phyloP scores from a whole-genome alignment of 257 asterid species.

The Nicotiana tomentosiformis region DNA sequence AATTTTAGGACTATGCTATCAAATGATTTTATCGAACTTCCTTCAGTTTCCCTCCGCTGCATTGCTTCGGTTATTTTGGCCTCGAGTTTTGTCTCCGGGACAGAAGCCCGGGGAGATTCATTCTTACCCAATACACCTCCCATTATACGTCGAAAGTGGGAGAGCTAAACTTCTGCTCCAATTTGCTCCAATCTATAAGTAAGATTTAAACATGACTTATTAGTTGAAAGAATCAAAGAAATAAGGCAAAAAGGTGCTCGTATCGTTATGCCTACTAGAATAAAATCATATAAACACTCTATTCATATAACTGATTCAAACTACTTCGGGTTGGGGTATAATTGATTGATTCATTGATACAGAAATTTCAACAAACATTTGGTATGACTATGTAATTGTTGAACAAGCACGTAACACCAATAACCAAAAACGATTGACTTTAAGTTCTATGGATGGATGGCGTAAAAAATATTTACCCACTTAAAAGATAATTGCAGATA shows the following conservation, averaged over 20 bases:
- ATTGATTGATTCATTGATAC: background rate
- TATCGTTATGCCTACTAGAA: background rate
- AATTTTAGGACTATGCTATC: conserved; percentile 69
- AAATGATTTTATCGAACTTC: conserved; percentile 62
- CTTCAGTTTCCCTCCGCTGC: conserved; percentile 58
- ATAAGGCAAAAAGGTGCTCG: background rate
- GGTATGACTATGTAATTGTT: background rate
- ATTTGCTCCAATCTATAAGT: background rate
- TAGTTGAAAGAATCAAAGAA: background rate
- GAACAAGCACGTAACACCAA: background rate
- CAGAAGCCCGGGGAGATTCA: conserved; percentile 40
- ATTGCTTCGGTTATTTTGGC: conserved; percentile 58
- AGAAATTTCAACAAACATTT: background rate
- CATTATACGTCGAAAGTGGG: conserved; percentile 34
- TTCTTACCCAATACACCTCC: conserved; percentile 57
- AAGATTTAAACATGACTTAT: background rate
- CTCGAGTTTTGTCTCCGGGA: conserved; percentile 73
- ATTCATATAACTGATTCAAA: background rate
- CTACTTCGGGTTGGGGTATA: background rate
- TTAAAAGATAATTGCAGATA: no score
- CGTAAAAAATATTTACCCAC: no score
- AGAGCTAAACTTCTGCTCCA: background rate
- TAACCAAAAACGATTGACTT: background rate
- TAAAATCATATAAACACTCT: background rate
- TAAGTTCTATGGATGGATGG: no score